These are phyloP conservation scores for Russula compacta DNA, from an alignment of 768 basidiomycete species.

Conservation along the genomic window DNA sequence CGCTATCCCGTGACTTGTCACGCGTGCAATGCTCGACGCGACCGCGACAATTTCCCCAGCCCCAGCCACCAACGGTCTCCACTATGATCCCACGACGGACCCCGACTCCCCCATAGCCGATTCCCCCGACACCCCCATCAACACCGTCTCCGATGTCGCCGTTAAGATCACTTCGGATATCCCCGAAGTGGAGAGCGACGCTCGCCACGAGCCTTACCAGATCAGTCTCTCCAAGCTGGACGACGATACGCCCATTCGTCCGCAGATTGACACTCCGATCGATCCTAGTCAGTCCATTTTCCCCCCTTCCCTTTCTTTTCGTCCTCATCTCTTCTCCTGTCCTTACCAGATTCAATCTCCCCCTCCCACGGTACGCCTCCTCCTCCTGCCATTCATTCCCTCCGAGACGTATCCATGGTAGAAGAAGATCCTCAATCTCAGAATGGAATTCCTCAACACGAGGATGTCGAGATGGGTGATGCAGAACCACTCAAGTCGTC, in stretches of 20 bases:
- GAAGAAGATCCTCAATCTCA: constrained; percentile 27
- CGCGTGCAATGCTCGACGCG: constrained; percentile 62
- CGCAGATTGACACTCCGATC: constrained; percentile 35
- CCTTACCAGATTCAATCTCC: constrained; percentile 34
- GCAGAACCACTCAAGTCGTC: constrained; percentile 21
- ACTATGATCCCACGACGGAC: constrained; percentile 11
- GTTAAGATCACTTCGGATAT: constrained; percentile 57
- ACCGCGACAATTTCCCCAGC: constrained; percentile 20
- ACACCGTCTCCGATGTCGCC: constrained; percentile 38
- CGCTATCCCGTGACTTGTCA: constrained; percentile 57
- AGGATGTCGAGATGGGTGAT: constrained; percentile 23
- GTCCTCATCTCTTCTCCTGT: constrained; percentile 17
- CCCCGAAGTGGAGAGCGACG: constrained; percentile 59
- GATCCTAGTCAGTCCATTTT: constrained; percentile 40
- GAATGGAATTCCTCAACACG: neutral
- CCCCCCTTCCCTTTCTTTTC: constrained; percentile 17
- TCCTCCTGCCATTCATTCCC: constrained; percentile 35
- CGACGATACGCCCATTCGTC: constrained; percentile 33
- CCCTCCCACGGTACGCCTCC: constrained; percentile 39
- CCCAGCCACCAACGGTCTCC: constrained; percentile 17
- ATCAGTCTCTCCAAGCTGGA: constrained; percentile 39
- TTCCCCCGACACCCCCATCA: constrained; percentile 55
- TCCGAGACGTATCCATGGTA: constrained; percentile 52
- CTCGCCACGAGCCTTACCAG: constrained; percentile 48
- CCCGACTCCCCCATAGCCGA: constrained; percentile 29